Evolutionary conservation across 2,329 filamentous ascomycete species (phyloP), one percentile per base, ranked within the genome.

Genomic region (Chaetothyriales sp.): DNA sequence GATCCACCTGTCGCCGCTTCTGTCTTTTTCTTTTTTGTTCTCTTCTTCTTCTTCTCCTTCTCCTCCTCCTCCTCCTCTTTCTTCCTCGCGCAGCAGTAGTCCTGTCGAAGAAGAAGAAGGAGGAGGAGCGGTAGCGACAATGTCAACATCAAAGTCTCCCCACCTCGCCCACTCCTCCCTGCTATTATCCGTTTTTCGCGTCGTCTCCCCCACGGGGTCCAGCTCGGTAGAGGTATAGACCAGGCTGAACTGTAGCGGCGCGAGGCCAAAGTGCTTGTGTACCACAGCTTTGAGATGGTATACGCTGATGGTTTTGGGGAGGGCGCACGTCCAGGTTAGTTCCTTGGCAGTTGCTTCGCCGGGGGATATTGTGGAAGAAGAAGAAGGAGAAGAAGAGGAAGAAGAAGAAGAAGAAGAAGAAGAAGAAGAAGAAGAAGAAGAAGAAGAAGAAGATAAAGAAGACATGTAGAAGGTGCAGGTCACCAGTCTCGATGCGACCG

Each of bases 211-310:
- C 0, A 88, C 81, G 0, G 86, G 86, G 66, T 95, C 88, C 80
- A 85, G 87, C 66, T 95, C 89, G 18, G 87, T 86, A 7, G 89
- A 95, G 70, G 95, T 88, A 85, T 87, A 94, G 0, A 92, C 70
- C 47, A 97, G 66, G 43, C 74, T 76, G 54, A 90, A 70, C 44
- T 69, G 69, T 56, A 87, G 72, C 0, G 88, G 85, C 46, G 74
- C 68, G 9, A 85, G 60, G 1, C 69, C 73, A 61, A 94, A 87
- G n/a, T 83, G 65, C 58, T 78, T 82, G 0, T 82, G 84, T 0
- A 87, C 83, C 7, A 94, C 73, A 0, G 86, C 85, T 63, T 92
- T 85, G 15, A 95, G 77, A 2, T 81, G 77, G 61, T 95, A 97
- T 5, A 89, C 80, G 59, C 89, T 84, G 62, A 85, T 83, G 0